These are phyloP conservation scores for Glycine latifolia DNA, from an alignment of 306 rosid genomes.

Conservation along the genomic window DNA sequence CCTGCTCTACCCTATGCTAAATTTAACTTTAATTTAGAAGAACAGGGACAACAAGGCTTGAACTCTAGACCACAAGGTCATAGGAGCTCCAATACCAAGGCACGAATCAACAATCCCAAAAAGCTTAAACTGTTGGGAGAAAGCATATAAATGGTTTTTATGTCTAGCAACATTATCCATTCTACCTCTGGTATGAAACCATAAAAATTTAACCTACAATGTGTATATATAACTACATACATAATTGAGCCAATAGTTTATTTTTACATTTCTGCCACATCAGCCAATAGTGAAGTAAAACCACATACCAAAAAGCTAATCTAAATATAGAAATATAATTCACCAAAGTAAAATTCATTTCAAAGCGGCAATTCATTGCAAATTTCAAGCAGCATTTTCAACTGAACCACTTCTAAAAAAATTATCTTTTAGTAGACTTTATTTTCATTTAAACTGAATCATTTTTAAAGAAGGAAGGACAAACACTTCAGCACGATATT, in stretches of 20 bases:
- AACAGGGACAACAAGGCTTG: not conserved
- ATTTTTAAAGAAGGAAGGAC: not conserved
- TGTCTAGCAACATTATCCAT: not conserved
- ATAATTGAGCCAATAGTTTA: not conserved
- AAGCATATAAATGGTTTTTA: not conserved
- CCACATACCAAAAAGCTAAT: constrained; percentile 19
- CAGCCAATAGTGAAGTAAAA: constrained; percentile 35
- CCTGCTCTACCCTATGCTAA: not conserved
- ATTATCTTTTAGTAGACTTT: not conserved
- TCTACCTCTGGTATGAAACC: constrained; percentile 3
- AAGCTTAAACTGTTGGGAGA: not conserved
- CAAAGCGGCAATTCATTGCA: constrained; percentile 34
- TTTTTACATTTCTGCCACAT: constrained; percentile 15
- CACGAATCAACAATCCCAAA: not conserved
- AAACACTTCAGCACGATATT: not conserved
- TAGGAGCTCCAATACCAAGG: not conserved
- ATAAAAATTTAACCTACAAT: no score
- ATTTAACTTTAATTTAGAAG: not conserved
- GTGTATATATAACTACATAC: not conserved
- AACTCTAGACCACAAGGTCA: not conserved
- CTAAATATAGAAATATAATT: constrained; percentile 27
- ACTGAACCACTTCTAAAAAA: constrained; percentile 15
- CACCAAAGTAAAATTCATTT: constrained; percentile 13
- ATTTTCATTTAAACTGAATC: not conserved
- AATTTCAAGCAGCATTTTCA: constrained; percentile 29